These are phyloP conservation scores for Paraphoma sp. DNA, from an alignment of 2,329 filamentous ascomycete species.

Conservation along the genomic window DNA sequence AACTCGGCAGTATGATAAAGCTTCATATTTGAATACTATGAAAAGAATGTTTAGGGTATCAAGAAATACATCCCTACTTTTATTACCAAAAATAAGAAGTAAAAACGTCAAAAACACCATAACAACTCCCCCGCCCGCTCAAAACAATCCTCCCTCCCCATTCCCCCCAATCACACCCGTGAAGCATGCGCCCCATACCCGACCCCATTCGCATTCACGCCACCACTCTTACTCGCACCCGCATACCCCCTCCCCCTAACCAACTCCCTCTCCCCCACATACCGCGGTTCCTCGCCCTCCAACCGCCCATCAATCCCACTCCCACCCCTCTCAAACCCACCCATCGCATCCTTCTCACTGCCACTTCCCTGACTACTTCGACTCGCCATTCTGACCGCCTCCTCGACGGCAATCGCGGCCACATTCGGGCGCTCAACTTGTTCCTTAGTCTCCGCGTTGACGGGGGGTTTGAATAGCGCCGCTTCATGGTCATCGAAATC, in stretches of 20 bases:
- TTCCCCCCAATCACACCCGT: background rate
- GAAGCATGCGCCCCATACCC: background rate
- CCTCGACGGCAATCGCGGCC: conserved; percentile 32
- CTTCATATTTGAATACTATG: too few relatives aligned
- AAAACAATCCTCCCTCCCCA: background rate
- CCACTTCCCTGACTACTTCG: background rate
- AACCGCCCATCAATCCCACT: background rate
- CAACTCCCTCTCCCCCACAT: background rate
- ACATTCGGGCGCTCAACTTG: conserved; percentile 43
- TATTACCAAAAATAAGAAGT: too few relatives aligned
- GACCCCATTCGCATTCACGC: background rate
- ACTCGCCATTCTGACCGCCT: conserved; percentile 25
- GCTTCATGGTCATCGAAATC: conserved; percentile 49
- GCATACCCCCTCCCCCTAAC: background rate
- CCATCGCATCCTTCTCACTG: background rate
- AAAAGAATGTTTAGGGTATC: too few relatives aligned
- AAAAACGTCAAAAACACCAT: too few relatives aligned
- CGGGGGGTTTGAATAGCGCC: conserved; percentile 38
- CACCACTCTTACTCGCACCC: background rate
- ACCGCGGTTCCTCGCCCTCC: background rate
- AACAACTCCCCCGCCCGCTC: too few relatives aligned
- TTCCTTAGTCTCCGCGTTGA: conserved; percentile 26
- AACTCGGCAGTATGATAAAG: too few relatives aligned
- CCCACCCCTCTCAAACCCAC: too few relatives aligned
- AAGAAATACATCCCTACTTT: too few relatives aligned